Percentiles rank a stretch among this genome's conserved stretches.
Evolutionary conservation across 345 rosid genomes (phyloP).

Genomic region (rapeseed (Brassica napus)): DNA sequence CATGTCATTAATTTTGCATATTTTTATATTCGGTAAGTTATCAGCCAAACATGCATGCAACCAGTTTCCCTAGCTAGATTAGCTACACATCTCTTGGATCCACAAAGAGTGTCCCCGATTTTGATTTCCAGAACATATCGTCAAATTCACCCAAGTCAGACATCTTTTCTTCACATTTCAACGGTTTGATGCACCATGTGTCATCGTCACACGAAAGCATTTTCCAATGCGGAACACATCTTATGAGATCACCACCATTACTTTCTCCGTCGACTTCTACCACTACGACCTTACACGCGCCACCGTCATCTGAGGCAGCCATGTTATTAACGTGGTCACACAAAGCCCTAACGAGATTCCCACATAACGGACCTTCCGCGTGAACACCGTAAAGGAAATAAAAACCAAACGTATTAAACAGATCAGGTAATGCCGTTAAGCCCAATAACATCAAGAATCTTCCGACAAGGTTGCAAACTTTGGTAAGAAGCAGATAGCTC

Average conservation of each 20-base stretch:
- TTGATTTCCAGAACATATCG: conserved; percentile 26
- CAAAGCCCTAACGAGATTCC: conserved; percentile 53
- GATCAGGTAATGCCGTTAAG: conserved; percentile 54
- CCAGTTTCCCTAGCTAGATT: not conserved
- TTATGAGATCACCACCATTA: conserved; percentile 10
- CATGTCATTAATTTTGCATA: not conserved
- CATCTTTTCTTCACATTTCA: conserved; percentile 47
- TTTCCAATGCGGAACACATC: conserved; percentile 71
- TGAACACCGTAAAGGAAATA: conserved; percentile 74
- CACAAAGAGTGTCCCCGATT: conserved; percentile 55
- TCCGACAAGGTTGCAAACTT: conserved; percentile 48
- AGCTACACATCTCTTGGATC: conserved; percentile 79
- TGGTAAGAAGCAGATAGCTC: conserved; percentile 53
- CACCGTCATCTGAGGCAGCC: conserved; percentile 47
- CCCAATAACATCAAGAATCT: conserved; percentile 53
- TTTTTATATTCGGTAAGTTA: not conserved
- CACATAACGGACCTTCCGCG: conserved; percentile 55
- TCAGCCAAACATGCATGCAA: not conserved
- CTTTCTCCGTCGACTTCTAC: conserved; percentile 56
- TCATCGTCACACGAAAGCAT: conserved; percentile 77
- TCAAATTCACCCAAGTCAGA: conserved; percentile 34
- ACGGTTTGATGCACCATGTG: conserved; percentile 77
- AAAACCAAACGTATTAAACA: conserved; percentile 68
- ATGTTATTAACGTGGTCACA: conserved; percentile 65
- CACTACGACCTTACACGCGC: conserved; percentile 58